Conservation (phyloP, 805 yeast genomes). For the Starmerella ratchasimensis region DNA sequence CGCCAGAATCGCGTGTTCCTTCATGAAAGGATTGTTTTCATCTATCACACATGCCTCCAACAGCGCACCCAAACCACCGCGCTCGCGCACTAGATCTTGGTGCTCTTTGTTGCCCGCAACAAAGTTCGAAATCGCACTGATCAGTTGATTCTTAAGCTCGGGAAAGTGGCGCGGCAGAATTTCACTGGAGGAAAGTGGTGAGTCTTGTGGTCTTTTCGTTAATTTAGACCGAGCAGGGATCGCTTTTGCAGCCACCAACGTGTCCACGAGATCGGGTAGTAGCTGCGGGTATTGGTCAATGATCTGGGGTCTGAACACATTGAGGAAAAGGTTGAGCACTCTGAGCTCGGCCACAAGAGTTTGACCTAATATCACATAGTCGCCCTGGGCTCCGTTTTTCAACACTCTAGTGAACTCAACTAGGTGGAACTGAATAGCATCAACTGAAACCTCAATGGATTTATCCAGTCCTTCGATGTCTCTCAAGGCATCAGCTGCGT, state of each 20-base stretch:
- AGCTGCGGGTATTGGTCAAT: no score
- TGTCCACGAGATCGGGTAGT: not conserved
- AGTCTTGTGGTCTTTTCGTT: slow-evolving; percentile 8
- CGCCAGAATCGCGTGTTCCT: slow-evolving; percentile 74
- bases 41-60: slow-evolving; percentile 77
- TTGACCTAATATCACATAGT: no score
- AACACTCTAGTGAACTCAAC: no score
- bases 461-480: no score
- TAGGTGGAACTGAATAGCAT: no score
- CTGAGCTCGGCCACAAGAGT: no score
- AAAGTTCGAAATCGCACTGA: slow-evolving; percentile 37
- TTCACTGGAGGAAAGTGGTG: slow-evolving; percentile 9
- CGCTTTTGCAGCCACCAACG: slow-evolving; percentile 1
- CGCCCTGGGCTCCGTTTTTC: no score
- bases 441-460: no score
- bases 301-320: no score
- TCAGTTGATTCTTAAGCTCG: slow-evolving; percentile 1
- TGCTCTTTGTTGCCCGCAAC: slow-evolving; percentile 48
- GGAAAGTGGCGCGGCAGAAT: slow-evolving; percentile 12
- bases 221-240: slow-evolving; percentile 4
- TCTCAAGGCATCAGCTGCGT: no score
- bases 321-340: no score
- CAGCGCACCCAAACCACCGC: slow-evolving; percentile 56
- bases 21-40: slow-evolving; percentile 63
- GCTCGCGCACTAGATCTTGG: slow-evolving; percentile 54